Base-by-base conservation (phyloP, 2,329 filamentous ascomycete species). In the Mariannaea elegans region DNA sequence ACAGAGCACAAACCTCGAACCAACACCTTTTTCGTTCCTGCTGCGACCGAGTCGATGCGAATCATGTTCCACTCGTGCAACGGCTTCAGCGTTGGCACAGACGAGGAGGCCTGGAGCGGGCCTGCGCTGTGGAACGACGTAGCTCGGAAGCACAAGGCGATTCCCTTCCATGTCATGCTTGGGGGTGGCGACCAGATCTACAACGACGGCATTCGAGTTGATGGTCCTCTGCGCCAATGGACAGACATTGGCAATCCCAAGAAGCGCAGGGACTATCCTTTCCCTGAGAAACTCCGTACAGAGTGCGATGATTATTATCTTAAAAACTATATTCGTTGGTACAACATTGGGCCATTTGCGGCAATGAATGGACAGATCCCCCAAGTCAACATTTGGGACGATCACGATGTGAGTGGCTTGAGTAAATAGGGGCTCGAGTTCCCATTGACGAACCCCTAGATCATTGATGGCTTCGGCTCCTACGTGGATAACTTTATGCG, bases 31-130 rank as follows among this genome's bases (percentile, higher is more conserved):
- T 97, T 90, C 82, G 87, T 98, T 4, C 94, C 95, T 12, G 92
- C 91, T 12, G 82, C 84, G 58, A 86, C 87, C 42, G 90, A 97
- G 76, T 91, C 92, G 4, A 98, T 99, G 94, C 93, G 97, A 73
- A 91, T 97, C 73, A 97, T 98, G 92, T 99, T 97, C 78, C 91
- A 97, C 80, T 97, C 92, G 57, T 97, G 95, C 80, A 99, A 99
- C 76, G 96, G 95, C 14, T 99, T 99, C 80, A 94, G 91, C 66
- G 84, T 95, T 36, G 91, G 90, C 53, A 94, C 93, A 3, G 91
- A 97, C 74, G 88, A 95, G 61, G 88, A 92, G 48, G 89, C 90
- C 39, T 97, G 93, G 81, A 94, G 91, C 71, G 95, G 95, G 0
- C 90, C 93, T n/a, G 92, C 92, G 4, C 80, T 99, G 56, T 99